phyloP scores from a whole-genome alignment of 2,329 filamentous ascomycete genomes.

The Claviceps digitariae region DNA sequence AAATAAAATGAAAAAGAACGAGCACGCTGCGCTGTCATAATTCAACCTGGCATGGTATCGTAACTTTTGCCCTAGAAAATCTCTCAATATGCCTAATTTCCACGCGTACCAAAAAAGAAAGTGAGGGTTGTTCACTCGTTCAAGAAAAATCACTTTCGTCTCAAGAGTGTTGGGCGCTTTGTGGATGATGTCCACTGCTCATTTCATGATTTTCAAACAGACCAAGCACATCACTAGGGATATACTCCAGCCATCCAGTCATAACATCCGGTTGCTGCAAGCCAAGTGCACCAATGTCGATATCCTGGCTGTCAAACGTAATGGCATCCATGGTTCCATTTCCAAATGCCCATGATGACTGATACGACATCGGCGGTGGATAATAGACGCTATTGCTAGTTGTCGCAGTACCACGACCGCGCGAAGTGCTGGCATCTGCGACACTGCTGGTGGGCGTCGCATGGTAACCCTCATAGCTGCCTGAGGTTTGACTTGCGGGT shows the following conservation, averaged over 20 bases:
- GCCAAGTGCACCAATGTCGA: conserved; percentile 57
- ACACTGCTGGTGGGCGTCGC: conserved; percentile 29
- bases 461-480: conserved; percentile 28
- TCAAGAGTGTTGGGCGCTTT: neutral
- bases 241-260: conserved; percentile 58
- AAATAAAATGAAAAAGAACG: no score
- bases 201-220: conserved; percentile 32
- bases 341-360: conserved; percentile 17
- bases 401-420: neutral
- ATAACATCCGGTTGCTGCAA: conserved; percentile 48
- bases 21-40: neutral
- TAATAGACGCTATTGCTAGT: conserved; percentile 13
- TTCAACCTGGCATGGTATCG: neutral
- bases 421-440: conserved; percentile 15
- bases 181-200: conserved; percentile 10
- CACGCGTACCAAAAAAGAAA: neutral
- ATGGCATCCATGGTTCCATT: conserved; percentile 35
- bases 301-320: conserved; percentile 64
- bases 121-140: neutral
- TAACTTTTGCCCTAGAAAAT: neutral
- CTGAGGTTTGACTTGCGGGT: conserved; percentile 27
- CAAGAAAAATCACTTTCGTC: neutral
- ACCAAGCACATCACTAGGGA: conserved; percentile 51
- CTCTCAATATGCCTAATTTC: neutral
- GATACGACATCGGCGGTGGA: conserved; percentile 15